Conservation (phyloP, 139 green algal genomes). For the Monoraphidium neglectum region DNA sequence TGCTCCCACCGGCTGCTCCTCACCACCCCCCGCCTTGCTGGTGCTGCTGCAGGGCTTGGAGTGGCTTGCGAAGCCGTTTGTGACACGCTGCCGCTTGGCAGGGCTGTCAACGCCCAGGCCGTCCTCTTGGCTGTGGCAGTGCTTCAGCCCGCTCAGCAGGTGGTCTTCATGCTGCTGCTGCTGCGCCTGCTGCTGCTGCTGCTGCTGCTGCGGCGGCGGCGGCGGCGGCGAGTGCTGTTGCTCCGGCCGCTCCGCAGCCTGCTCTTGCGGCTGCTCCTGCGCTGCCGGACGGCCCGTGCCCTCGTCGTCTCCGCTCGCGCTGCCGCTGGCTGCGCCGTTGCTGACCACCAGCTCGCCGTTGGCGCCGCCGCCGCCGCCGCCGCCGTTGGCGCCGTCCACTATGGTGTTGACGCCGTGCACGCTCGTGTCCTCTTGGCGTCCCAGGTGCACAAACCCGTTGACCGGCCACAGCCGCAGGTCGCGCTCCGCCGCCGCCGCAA, state of each 20-base stretch:
- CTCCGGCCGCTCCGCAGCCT: not conserved
- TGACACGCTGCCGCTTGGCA: not conserved
- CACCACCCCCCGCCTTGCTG: not conserved
- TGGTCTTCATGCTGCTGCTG: constrained; percentile 20
- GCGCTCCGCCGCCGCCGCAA: constrained; percentile 62
- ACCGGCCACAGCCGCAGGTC: constrained; percentile 61
- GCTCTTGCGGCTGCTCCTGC: not conserved
- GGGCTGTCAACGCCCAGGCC: not conserved
- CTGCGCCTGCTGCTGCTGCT: constrained; percentile 4
- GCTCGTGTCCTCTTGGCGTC: not conserved
- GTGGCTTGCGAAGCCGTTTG: too few relatives aligned
- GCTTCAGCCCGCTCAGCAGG: too few relatives aligned
- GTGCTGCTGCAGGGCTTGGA: not conserved
- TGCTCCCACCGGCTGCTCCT: not conserved
- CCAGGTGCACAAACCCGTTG: constrained; percentile 22
- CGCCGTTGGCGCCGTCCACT: not conserved
- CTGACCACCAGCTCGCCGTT: too few relatives aligned
- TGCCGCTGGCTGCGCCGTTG: too few relatives aligned
- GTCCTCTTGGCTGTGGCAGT: not conserved
- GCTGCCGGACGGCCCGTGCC: not conserved
- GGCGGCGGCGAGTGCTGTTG: not conserved
- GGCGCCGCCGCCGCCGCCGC: not conserved
- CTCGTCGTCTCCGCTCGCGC: not conserved
- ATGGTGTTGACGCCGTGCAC: not conserved
- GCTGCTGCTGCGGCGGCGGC: not conserved